phyloP scores from a whole-genome alignment of 2,329 filamentous ascomycete genomes.

The Thielaviopsis musarum region DNA sequence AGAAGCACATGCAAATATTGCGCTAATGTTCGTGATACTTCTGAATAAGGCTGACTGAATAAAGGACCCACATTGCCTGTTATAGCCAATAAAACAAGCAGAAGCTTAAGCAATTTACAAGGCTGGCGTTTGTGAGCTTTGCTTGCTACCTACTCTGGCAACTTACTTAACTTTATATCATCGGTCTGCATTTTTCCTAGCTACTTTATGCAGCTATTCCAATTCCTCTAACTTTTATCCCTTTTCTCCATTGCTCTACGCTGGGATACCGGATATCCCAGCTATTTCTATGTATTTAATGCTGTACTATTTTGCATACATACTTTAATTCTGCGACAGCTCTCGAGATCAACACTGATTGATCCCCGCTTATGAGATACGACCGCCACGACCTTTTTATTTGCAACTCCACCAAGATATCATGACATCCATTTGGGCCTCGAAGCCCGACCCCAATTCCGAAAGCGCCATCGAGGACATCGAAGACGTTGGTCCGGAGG shows the following conservation, averaged over 20 bases:
- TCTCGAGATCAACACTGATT: background rate
- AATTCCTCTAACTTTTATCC: background rate
- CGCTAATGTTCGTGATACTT: background rate
- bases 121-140: background rate
- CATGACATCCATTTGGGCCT: conserved; percentile 8
- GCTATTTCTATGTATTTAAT: background rate
- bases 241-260: background rate
- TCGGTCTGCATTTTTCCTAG: background rate
- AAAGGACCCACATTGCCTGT: background rate
- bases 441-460: conserved; percentile 1
- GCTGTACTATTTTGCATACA: background rate
- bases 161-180: no score
- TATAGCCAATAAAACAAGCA: background rate
- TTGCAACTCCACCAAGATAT: background rate
- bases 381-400: background rate
- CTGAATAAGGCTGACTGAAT: background rate
- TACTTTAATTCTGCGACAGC: background rate
- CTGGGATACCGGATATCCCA: background rate
- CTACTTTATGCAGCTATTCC: no score
- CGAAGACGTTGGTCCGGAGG: conserved; percentile 2
- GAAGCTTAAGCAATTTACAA: background rate
- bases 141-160: no score
- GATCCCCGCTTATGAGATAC: background rate
- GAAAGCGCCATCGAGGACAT: conserved; percentile 6
- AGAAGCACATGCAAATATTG: background rate